A percentile compares a stretch with the other conserved stretches of the same genome.
phyloP scores from a whole-genome alignment of 2,329 filamentous ascomycete genomes.

The Exophiala dermatitidis region DNA sequence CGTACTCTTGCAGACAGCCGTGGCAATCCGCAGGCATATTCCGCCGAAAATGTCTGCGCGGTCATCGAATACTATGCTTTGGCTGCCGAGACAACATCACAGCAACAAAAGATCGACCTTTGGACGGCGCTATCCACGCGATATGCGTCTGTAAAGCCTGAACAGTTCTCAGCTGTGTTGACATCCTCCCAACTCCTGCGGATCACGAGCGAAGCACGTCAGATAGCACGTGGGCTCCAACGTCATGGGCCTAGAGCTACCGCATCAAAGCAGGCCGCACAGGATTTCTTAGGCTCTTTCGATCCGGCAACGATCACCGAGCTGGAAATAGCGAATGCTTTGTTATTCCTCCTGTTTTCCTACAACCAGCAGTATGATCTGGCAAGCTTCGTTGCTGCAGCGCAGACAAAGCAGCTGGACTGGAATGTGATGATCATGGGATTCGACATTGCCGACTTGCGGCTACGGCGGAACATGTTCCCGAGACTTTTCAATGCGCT shows the following conservation, averaged over 20 bases:
- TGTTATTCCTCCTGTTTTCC: constrained; percentile 63
- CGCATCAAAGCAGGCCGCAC: constrained; percentile 62
- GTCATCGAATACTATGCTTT: constrained; percentile 23
- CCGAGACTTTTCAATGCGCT: constrained; percentile 72
- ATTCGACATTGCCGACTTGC: constrained; percentile 73
- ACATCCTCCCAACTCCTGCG: constrained; percentile 41
- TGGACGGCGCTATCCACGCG: constrained; percentile 16
- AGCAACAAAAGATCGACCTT: constrained; percentile 17
- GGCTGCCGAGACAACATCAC: constrained; percentile 9
- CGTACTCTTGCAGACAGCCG: constrained; percentile 16
- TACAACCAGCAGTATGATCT: constrained; percentile 58
- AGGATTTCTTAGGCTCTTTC: constrained; percentile 50
- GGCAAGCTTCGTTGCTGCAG: constrained; percentile 58
- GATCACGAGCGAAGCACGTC: constrained; percentile 36
- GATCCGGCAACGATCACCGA: constrained; percentile 63
- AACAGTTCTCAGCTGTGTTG: constrained; percentile 39
- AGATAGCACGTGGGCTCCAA: constrained; percentile 60
- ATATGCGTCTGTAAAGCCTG: constrained; percentile 26
- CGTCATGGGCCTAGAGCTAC: constrained; percentile 68
- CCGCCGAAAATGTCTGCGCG: constrained; percentile 18
- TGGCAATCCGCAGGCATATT: constrained; percentile 7
- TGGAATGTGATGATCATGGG: constrained; percentile 65
- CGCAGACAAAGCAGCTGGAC: constrained; percentile 52
- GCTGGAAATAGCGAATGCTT: constrained; percentile 71
- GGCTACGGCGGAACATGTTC: constrained; percentile 73